Evolutionary conservation across 2,329 filamentous ascomycete species (phyloP).

Genomic region (Cladosporium colombiae): DNA sequence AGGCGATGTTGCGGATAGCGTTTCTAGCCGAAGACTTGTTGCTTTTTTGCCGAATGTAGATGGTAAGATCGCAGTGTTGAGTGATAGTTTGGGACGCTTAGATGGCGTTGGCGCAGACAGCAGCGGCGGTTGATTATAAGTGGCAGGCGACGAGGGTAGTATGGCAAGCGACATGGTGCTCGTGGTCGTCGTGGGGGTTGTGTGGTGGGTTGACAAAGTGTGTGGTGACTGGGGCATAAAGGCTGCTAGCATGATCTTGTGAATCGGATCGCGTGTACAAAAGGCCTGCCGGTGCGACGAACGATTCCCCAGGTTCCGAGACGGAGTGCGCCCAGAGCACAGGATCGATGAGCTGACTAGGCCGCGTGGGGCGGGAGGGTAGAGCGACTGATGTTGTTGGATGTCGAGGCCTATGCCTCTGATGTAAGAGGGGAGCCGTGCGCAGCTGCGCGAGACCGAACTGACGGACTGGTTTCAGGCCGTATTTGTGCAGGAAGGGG

Average conservation of each 20-base stretch:
- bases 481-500: constrained; percentile 15
- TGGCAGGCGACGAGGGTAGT: constrained; percentile 35
- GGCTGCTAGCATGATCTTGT: constrained; percentile 36
- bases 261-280: constrained; percentile 9
- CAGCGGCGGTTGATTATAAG: constrained; percentile 28
- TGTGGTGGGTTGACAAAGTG: constrained; percentile 19
- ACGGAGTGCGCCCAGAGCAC: neutral
- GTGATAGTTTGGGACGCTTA: constrained; percentile 60
- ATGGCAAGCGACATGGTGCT: constrained; percentile 51
- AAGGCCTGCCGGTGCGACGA: constrained; percentile 14
- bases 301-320: constrained; percentile 2
- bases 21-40: constrained; percentile 56
- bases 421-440: constrained; percentile 16
- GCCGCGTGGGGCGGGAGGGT: constrained; percentile 8
- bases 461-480: constrained; percentile 5
- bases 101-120: constrained; percentile 29
- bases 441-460: constrained; percentile 2
- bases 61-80: constrained; percentile 56
- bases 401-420: constrained; percentile 5
- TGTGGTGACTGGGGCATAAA: constrained; percentile 32
- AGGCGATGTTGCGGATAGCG: constrained; percentile 58
- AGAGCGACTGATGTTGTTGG: constrained; percentile 14
- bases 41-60: constrained; percentile 55
- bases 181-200: constrained; percentile 38
- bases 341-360: neutral